Conservation (phyloP, 2,329 filamentous ascomycete species). For the Ophiocordyceps robertsii region DNA sequence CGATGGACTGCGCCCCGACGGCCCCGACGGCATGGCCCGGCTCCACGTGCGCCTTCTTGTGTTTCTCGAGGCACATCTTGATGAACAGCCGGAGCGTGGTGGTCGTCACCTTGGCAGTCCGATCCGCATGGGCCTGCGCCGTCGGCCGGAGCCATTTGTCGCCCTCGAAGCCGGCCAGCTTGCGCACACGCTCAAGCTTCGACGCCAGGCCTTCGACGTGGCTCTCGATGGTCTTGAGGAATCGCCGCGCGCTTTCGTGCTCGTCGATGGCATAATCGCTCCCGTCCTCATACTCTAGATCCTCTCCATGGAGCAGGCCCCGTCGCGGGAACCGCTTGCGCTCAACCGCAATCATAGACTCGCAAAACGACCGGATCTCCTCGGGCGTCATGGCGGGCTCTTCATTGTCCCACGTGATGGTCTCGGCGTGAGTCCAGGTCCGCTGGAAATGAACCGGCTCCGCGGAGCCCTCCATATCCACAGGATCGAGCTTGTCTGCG, state of each 20-base stretch:
- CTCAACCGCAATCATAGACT: conserved; percentile 53
- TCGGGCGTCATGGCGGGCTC: conserved; percentile 60
- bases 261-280: conserved; percentile 60
- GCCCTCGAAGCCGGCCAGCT: conserved; percentile 33
- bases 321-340: conserved; percentile 49
- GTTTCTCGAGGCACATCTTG: conserved; percentile 72
- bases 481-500: conserved; percentile 86
- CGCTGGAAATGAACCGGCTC: conserved; percentile 86
- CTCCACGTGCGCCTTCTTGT: conserved; percentile 81
- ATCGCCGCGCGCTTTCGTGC: conserved; percentile 70
- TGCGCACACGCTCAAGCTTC: conserved; percentile 42
- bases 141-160: conserved; percentile 8
- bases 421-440: conserved; percentile 72
- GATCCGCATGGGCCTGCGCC: conserved; percentile 39
- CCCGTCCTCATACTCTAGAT: conserved; percentile 56
- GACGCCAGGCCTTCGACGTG: conserved; percentile 53
- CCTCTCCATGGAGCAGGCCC: conserved; percentile 42
- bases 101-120: conserved; percentile 72
- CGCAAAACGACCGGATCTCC: conserved; percentile 58
- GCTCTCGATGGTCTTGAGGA: conserved; percentile 63
- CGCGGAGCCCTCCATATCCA: conserved; percentile 93
- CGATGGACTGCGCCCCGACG: conserved; percentile 93
- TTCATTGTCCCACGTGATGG: conserved; percentile 64
- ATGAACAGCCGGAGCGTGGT: conserved; percentile 66
- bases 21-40: conserved; percentile 93